A percentile compares a stretch with the other conserved stretches of the same genome.
Conservation (phyloP, 176 grass and related monocot species). For the Triticum dicoccoides region DNA sequence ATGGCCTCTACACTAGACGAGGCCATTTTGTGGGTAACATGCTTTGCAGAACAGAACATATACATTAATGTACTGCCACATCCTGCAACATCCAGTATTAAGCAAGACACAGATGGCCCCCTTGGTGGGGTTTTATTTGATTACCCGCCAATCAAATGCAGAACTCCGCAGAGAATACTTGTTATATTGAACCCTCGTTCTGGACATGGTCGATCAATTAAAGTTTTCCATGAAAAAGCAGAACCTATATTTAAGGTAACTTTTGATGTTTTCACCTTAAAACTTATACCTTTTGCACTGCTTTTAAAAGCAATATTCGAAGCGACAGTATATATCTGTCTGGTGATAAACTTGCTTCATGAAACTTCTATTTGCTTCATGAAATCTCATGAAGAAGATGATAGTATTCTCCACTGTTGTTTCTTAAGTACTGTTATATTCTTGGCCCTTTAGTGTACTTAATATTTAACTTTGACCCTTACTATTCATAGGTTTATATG, state of each 20-base stretch:
- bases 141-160: constrained; percentile 77
- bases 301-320: neutral
- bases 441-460: neutral
- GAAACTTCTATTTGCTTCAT: neutral
- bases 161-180: constrained; percentile 72
- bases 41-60: constrained; percentile 90
- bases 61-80: constrained; percentile 65
- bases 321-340: neutral
- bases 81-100: constrained; percentile 49
- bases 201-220: constrained; percentile 89
- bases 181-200: constrained; percentile 97
- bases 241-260: constrained; percentile 98
- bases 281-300: neutral
- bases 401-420: neutral
- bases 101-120: constrained; percentile 51
- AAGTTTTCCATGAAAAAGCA: constrained; percentile 89
- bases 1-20: constrained; percentile 70
- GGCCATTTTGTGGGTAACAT: constrained; percentile 72
- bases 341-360: constrained; percentile 2
- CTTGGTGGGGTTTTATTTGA: constrained; percentile 61
- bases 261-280: constrained; percentile 12
- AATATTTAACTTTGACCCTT: neutral
- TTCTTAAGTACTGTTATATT: neutral
- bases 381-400: neutral
- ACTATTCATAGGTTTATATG: neutral